Evolutionary conservation across 495 filamentous ascomycete genomes (phyloP).

Genomic region (Tuber brumale): DNA sequence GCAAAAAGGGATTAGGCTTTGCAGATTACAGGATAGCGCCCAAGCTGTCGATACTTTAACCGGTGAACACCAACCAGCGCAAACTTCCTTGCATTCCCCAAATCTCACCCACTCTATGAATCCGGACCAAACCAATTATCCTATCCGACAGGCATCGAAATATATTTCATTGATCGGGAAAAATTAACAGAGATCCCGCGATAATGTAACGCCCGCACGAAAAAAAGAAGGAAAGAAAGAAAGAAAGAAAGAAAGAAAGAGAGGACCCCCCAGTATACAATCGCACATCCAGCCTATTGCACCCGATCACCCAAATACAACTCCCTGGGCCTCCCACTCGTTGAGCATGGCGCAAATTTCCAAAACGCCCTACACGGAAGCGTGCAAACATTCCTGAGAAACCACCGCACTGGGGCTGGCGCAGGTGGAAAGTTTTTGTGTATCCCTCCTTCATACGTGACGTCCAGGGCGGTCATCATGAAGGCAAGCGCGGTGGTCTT

Average conservation of each 20-base stretch:
- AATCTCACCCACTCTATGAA: background rate
- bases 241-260: too few relatives aligned
- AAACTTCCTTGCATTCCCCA: background rate
- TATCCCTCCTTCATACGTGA: slow-evolving; percentile 43
- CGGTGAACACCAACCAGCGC: background rate
- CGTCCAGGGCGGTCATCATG: slow-evolving; percentile 46
- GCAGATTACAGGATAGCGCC: background rate
- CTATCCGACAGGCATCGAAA: background rate
- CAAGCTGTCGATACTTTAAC: background rate
- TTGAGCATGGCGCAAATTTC: slow-evolving; percentile 46
- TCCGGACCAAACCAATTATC: background rate
- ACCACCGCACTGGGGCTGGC: slow-evolving; percentile 39
- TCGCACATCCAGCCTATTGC: background rate
- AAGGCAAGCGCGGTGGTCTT: slow-evolving; percentile 27
- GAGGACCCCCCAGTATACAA: background rate
- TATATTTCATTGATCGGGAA: background rate
- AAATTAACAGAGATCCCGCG: background rate
- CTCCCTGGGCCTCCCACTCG: slow-evolving; percentile 41
- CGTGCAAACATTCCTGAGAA: slow-evolving; percentile 36
- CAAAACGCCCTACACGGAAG: slow-evolving; percentile 42
- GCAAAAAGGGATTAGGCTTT: background rate
- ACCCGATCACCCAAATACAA: slow-evolving; percentile 36
- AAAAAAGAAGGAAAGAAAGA: too few relatives aligned
- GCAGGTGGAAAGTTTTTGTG: slow-evolving; percentile 44
- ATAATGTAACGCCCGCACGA: background rate